A percentile compares a stretch with the other conserved stretches of the same genome.
phyloP scores from a whole-genome alignment of 1,139 yeast species.

The Magnusiomyces magnusii region DNA sequence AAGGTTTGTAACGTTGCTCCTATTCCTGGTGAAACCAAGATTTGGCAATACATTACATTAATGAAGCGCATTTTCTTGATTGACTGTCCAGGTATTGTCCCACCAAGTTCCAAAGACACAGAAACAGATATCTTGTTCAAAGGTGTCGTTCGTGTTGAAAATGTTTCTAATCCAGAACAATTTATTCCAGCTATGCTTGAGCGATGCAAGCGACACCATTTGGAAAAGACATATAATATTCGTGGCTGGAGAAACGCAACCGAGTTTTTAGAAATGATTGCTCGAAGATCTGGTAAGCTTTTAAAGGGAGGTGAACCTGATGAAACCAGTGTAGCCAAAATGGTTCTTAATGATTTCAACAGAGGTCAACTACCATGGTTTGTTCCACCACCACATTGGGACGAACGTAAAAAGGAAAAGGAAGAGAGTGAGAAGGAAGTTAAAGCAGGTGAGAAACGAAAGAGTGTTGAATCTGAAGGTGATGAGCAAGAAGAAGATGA shows the following conservation, averaged over 20 bases:
- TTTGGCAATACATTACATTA: conserved; percentile 96
- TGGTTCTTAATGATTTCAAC: conserved; percentile 86
- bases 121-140: conserved; percentile 92
- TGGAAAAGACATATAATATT: conserved; percentile 92
- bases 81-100: conserved; percentile 99
- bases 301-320: conserved; percentile 98
- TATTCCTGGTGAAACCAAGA: conserved; percentile 98
- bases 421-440: conserved; percentile 1
- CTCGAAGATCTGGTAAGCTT: conserved; percentile 86
- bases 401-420: conserved; percentile 24
- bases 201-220: conserved; percentile 82
- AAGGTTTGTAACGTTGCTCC: conserved; percentile 98
- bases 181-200: conserved; percentile 80
- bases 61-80: conserved; percentile 93
- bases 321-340: conserved; percentile 86
- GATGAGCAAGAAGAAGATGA: not conserved
- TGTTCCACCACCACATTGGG: conserved; percentile 71
- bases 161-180: conserved; percentile 92
- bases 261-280: conserved; percentile 83
- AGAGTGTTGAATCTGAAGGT: conserved; percentile 10
- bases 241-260: conserved; percentile 84
- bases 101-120: conserved; percentile 82
- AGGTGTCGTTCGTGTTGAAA: conserved; percentile 97
- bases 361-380: conserved; percentile 99
- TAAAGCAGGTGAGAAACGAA: not conserved